Evolutionary conservation across 371 early-diverging fungal species (phyloP).

Genomic region (Saksenaea vasiformis): DNA sequence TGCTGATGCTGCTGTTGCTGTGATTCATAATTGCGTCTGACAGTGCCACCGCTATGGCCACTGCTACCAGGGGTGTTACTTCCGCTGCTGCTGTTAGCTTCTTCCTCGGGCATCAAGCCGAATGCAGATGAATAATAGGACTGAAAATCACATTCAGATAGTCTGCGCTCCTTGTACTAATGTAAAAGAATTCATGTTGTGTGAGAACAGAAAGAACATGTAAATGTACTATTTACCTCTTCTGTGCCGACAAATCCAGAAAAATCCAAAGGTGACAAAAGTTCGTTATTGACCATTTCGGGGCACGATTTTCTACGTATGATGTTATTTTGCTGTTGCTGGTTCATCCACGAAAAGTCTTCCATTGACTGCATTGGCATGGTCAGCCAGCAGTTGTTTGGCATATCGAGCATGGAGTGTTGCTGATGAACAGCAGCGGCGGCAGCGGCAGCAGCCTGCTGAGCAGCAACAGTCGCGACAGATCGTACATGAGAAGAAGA

Average conservation of each 20-base stretch:
- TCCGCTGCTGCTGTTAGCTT: background rate
- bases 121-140: slow-evolving; percentile 1
- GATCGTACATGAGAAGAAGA: slow-evolving; percentile 25
- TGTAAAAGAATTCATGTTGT: background rate
- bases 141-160: slow-evolving; percentile 10
- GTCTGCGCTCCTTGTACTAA: slow-evolving; percentile 16
- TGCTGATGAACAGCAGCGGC: slow-evolving; percentile 2
- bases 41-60: background rate
- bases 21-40: background rate
- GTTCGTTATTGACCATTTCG: background rate
- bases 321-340: slow-evolving; percentile 1
- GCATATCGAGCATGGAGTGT: background rate
- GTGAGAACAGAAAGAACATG: background rate
- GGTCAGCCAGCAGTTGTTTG: slow-evolving; percentile 13
- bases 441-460: slow-evolving; percentile 6
- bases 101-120: slow-evolving; percentile 1
- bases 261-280: background rate
- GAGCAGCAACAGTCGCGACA: slow-evolving; percentile 31
- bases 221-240: background rate
- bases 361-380: slow-evolving; percentile 16
- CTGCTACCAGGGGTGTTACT: background rate
- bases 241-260: background rate
- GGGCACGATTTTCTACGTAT: slow-evolving; percentile 12
- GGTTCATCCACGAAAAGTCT: background rate
- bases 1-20: background rate